Evolutionary conservation across 768 basidiomycete genomes (phyloP), one percentile per base, ranked within the genome.

Genomic region (Antrodiella citrinella): DNA sequence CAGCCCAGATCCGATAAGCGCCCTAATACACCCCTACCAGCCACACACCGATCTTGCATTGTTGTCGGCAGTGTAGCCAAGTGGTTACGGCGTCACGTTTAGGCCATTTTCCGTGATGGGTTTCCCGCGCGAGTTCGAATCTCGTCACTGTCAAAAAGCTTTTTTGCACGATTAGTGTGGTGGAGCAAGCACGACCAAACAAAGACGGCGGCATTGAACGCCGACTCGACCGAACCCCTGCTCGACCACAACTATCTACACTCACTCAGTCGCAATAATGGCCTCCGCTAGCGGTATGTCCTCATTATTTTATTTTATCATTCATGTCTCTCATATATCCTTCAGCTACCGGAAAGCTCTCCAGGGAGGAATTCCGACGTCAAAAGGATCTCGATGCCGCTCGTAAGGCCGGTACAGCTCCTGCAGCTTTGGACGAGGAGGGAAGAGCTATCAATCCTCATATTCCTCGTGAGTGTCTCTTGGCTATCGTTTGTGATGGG

Each of bases 321-420:
- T n/a, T n/a, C n/a, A n/a, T n/a, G 15, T 1, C 22, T 4, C 21
- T 19, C 4, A 35, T 26, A n/a, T 46, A 12, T 20, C 24, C 20
- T 1, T 23, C 47, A 71, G 73, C 67, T 15, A 69, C 80, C 24
- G 89, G 89, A 60, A 96, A 96, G 63, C 76, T 95, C 35, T 95
- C 94, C 0, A 78, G 92, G 30, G 94, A 96, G 67, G 94, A 97
- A 65, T 95, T 91, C 63, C 81, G 94, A 44, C 81, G 91, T 21
- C 90, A 95, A 67, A 96, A 96, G 68, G 95, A 97, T 65, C 82
- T 98, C 50, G 95, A 97, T 67, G 95, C 95, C 3, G 95, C 95
- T 52, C 88, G 95, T 49, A 98, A 97, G 72, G 96, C 95, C 30
- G 95, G 96, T 68, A 98, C 95, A 9, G 96, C 94, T 11, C 91